phyloP scores from a whole-genome alignment of 306 rosid species.

The Styphnolobium japonicum region DNA sequence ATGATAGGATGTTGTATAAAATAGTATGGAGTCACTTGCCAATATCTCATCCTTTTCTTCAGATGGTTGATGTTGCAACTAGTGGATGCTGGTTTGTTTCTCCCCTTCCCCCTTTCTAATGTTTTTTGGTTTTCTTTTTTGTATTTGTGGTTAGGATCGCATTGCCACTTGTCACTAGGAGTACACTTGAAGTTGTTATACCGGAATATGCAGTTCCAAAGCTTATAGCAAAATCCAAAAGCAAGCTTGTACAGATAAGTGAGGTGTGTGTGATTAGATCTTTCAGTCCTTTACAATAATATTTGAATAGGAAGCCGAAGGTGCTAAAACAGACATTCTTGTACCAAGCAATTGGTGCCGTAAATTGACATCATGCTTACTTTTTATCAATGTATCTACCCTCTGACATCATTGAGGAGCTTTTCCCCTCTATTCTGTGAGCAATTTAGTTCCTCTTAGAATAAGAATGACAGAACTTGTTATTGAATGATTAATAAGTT shows the following conservation, averaged over 20 bases:
- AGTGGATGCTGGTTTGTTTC: not conserved
- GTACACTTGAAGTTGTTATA: constrained; percentile 91
- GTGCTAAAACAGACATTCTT: not conserved
- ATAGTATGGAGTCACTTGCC: not conserved
- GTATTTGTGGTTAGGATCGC: constrained; percentile 49
- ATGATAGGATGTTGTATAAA: not conserved
- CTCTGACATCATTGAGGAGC: not conserved
- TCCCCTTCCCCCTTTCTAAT: constrained; percentile 4
- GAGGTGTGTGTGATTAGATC: constrained; percentile 60
- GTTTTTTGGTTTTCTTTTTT: not conserved
- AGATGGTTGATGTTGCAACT: not conserved
- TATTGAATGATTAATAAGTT: not conserved
- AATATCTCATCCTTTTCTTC: not conserved
- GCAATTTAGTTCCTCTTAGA: constrained; percentile 7
- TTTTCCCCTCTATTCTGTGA: not conserved
- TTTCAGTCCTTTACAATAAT: constrained; percentile 5
- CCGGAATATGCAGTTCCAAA: constrained; percentile 90
- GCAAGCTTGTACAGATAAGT: constrained; percentile 92
- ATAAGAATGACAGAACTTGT: not conserved
- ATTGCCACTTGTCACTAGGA: constrained; percentile 90
- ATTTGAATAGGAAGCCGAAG: constrained; percentile 16
- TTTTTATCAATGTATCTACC: not conserved
- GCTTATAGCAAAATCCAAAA: constrained; percentile 84
- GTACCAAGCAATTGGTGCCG: not conserved
- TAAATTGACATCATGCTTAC: not conserved